These are phyloP conservation scores for Mucor sp. DNA, from an alignment of 371 early-diverging fungal species.

Conservation along the genomic window DNA sequence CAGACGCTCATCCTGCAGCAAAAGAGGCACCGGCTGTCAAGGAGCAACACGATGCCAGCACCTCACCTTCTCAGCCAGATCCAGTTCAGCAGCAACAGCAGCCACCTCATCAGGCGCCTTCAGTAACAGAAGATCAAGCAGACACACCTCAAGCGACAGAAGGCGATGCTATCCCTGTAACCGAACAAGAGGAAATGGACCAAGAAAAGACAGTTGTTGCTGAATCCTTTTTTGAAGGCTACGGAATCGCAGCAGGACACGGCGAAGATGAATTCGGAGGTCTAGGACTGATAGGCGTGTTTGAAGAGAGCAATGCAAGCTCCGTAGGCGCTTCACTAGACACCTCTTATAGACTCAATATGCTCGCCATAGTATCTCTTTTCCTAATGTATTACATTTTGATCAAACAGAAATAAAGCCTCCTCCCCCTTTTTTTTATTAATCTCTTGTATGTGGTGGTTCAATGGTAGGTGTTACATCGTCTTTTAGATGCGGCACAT, in stretches of 20 bases:
- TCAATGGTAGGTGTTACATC: background rate
- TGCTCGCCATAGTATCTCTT: background rate
- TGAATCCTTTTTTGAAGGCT: constrained; percentile 7
- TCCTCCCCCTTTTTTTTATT: background rate
- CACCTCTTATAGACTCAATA: background rate
- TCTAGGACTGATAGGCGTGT: constrained; percentile 17
- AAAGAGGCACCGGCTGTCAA: background rate
- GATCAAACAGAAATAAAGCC: background rate
- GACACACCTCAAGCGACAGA: background rate
- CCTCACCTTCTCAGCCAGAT: too few relatives aligned
- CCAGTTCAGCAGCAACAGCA: background rate
- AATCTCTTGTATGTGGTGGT: constrained; percentile 16
- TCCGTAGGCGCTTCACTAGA: background rate
- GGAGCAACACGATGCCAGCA: background rate
- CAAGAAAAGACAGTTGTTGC: background rate
- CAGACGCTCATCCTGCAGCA: background rate
- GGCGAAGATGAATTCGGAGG: constrained; percentile 19
- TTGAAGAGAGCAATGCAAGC: constrained; percentile 2
- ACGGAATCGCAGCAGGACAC: constrained; percentile 22
- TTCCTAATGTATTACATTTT: background rate
- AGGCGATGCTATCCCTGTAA: background rate
- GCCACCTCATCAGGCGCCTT: background rate
- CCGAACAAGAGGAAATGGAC: background rate
- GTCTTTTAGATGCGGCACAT: constrained; percentile 26
- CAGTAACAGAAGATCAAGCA: background rate